phyloP scores from a whole-genome alignment of 192 early-diverging fungal species.

The Funneliformis mosseae region DNA sequence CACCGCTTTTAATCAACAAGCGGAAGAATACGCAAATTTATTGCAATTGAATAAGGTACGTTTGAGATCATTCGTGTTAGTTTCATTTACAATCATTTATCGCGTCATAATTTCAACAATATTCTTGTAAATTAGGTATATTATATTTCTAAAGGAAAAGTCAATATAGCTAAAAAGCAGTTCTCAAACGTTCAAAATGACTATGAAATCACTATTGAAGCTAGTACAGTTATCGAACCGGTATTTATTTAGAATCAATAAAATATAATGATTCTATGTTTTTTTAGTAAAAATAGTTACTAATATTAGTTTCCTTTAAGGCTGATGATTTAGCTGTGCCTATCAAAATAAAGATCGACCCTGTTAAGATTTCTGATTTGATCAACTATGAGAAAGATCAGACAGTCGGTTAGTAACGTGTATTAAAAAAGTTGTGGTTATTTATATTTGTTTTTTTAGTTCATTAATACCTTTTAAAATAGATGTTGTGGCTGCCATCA shows the following conservation, averaged over 20 bases:
- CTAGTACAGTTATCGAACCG: constrained; percentile 60
- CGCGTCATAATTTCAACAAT: background rate
- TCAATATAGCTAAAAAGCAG: constrained; percentile 85
- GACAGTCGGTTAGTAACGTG: constrained; percentile 53
- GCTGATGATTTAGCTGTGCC: background rate
- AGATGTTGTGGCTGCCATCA: background rate
- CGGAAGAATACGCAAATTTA: constrained; percentile 73
- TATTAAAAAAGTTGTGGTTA: background rate
- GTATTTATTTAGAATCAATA: constrained; percentile 36
- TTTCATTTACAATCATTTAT: too few relatives aligned
- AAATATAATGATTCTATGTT: background rate
- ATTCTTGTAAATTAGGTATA: constrained; percentile 56
- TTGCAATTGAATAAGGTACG: constrained; percentile 73
- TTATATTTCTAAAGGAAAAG: constrained; percentile 77
- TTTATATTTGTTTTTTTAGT: background rate
- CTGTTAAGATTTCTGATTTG: constrained; percentile 71
- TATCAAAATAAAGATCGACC: constrained; percentile 51
- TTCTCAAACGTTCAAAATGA: constrained; percentile 83
- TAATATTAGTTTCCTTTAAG: background rate
- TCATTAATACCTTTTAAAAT: background rate
- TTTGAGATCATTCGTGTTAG: background rate
- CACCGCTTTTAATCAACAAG: constrained; percentile 90
- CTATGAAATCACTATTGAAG: constrained; percentile 89
- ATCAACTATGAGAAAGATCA: constrained; percentile 69
- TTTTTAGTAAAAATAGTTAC: background rate